Base-by-base conservation (phyloP, 371 early-diverging fungal genomes). In the Rhizopus microsporus region DNA sequence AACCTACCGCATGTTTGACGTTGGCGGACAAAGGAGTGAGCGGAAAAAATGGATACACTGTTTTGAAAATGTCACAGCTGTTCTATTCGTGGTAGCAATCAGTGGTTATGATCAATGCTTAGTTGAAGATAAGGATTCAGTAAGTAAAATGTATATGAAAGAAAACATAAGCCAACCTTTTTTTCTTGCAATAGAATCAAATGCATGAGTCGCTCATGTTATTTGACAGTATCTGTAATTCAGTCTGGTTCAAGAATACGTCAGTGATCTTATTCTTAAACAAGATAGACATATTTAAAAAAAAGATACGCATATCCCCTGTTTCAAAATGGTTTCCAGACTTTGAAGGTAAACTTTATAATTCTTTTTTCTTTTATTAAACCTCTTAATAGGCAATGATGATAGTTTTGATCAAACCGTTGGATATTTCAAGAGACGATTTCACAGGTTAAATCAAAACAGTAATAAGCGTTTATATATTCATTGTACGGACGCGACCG, bases 11-110 rank as follows among this genome's bases (percentile, higher is more conserved):
- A 90, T 90, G 88, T 88, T 88, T 68, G 90, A 90, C 61, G 90
- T 90, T 1, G 89, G 90, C 10, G 89, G 89, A 5, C 91, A 89
- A 44, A 81, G 93, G 48, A 89, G 90, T 29, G 93, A 93, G 68
- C 81, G 98, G 40, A 95, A 93, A 69, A 95, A 95, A 68, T 96
- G 98, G 98, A 91, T 93, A 48, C 95, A 95, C 62, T 96, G 94
- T 63, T 91, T 95, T 76, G 88, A 94, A 78, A 80, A 82, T 40
- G 93, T 89, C 15, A 93, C 83, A 48, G 86, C 80, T 51, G 88
- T 83, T 61, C 88, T 84, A 53, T 91, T 82, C 75, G 88, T 80
- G 65, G 90, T 85, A 54, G 92, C 88, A 37, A 73, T 87, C 45
- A 83, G 81, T 69, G 90, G 82, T 63, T 90, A 85, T 67, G 92